Evolutionary conservation across 306 rosid genomes (phyloP), one percentile per base, ranked within the genome.

Genomic region (Pterocarpus santalinus): DNA sequence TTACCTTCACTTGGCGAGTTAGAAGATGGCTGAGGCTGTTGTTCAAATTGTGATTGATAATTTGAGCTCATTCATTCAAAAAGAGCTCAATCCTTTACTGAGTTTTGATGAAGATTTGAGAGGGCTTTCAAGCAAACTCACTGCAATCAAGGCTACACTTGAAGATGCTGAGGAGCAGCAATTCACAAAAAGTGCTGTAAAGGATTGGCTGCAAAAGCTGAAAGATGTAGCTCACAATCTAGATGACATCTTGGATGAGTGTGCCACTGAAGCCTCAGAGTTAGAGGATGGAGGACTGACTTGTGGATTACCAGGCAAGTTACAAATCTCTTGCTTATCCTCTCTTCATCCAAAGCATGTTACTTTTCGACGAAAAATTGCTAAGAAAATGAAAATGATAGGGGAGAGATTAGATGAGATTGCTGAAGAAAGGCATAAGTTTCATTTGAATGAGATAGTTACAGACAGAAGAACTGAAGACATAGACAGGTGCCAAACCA

Each of bases 111-210:
- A 75, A 13, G 66, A 82, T 8, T 10, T 75, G 38, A n/a, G 30
- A 28, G 68, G 65, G 8, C 72, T 82, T n/a, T 13, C 65, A 5
- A 73, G 72, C 65, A n/a, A 2, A 3, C 47, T 79, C 11, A 16
- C 69, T 12, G 11, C 69, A 53, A 80, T 69, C 81, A 43, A 63
- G 65, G 78, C 79, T 2, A 53, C 72, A 1, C 87, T 84, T 22
- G 84, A 70, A 61, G 85, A 84, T 62, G 87, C 71, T 3, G 87
- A 80, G 65, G 75, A 68, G 56, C 43, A 55, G 72, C 87, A 84
- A 8, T 10, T 61, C 56, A 53, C 79, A 0, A 3, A 80, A 28
- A 52, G 10, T 1, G 65, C 52, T 5, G 13, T 75, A 0, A 62
- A 62, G 33, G 46, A 65, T 73, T 84, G 87, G 84, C 61, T 79